Evolutionary conservation across 2,329 filamentous ascomycete genomes (phyloP), one percentile per base, ranked within the genome.

Genomic region (Phyllosticta ampelicida): DNA sequence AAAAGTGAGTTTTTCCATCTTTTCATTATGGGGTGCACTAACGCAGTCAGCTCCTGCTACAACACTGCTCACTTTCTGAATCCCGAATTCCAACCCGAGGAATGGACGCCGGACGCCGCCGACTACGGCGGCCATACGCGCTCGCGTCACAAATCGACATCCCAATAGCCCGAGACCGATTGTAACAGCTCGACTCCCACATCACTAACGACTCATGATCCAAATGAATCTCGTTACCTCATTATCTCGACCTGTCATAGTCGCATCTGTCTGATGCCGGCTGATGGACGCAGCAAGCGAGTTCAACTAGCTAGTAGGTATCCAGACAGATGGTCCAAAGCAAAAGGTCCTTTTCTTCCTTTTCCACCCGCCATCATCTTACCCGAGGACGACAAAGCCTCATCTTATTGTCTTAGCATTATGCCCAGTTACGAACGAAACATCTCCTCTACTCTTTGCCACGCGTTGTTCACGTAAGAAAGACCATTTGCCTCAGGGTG

Each of bases 51-150:
- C 64, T 79, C 76, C 5, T 76, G 76, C 62, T 79, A 72, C 71
- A 79, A 79, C 59, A 76, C 75, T 19, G 76, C 77, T 5, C 77
- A 80, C 65, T 80, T 76, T 65, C 65, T 74, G 60, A 80, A 79
- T 62, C 74, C 75, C 19, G 75, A 79, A 29, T 80, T 80, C 63
- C 75, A 79, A 60, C 77, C 77, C 5, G 76, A 79, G 62, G 75
- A 78, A 60, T 79, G 77, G 77, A 71, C 70, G 61, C 77, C 77
- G 3, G 75, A 77, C 19, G 67, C 71, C 56, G 76, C 78, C 54
- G 78, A 77, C 60, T 66, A 71, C 29, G 72, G 68, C 16, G 48
- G 28, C 53, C 65, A 65, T 44, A 67, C 68, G 50, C 70, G 70
- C 61, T 66, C 67, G 29, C 68, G 70, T 55, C 68, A 72, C 64